phyloP scores from a whole-genome alignment of 2,329 filamentous ascomycete species.

The Verticillium dahliae region DNA sequence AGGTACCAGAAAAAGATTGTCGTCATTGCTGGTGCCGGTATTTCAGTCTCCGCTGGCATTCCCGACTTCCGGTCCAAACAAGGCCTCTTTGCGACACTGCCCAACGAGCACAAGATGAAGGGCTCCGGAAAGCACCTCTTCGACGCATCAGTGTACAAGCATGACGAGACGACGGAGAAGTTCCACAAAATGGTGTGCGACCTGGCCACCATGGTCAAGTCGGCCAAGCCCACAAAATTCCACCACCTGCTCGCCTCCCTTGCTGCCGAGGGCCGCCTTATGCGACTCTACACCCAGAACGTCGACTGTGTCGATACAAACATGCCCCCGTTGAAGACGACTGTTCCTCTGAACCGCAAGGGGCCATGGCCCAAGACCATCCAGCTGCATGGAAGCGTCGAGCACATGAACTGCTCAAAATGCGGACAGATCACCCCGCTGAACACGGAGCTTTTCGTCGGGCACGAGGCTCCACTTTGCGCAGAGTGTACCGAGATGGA shows the following conservation, averaged over 20 bases:
- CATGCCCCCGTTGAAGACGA: slow-evolving; percentile 71
- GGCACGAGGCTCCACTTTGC: slow-evolving; percentile 78
- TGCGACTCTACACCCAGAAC: slow-evolving; percentile 93
- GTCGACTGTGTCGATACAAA: slow-evolving; percentile 91
- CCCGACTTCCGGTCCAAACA: slow-evolving; percentile 92
- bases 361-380: slow-evolving; percentile 91
- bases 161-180: slow-evolving; percentile 77
- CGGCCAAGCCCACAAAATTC: slow-evolving; percentile 77
- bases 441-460: slow-evolving; percentile 72
- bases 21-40: slow-evolving; percentile 91
- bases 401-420: slow-evolving; percentile 96
- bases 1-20: slow-evolving; percentile 94
- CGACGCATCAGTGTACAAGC: slow-evolving; percentile 94
- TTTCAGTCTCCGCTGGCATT: slow-evolving; percentile 93
- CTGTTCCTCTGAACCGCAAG: slow-evolving; percentile 73
- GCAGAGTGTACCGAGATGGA: slow-evolving; percentile 68
- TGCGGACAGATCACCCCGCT: slow-evolving; percentile 74
- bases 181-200: slow-evolving; percentile 97
- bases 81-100: slow-evolving; percentile 81
- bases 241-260: slow-evolving; percentile 91
- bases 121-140: slow-evolving; percentile 93
- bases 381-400: slow-evolving; percentile 86
- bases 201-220: slow-evolving; percentile 70
- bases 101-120: slow-evolving; percentile 83
- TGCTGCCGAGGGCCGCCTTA: slow-evolving; percentile 75